phyloP scores from a whole-genome alignment of 2,329 filamentous ascomycete genomes.

The Tolypocladium sp. region DNA sequence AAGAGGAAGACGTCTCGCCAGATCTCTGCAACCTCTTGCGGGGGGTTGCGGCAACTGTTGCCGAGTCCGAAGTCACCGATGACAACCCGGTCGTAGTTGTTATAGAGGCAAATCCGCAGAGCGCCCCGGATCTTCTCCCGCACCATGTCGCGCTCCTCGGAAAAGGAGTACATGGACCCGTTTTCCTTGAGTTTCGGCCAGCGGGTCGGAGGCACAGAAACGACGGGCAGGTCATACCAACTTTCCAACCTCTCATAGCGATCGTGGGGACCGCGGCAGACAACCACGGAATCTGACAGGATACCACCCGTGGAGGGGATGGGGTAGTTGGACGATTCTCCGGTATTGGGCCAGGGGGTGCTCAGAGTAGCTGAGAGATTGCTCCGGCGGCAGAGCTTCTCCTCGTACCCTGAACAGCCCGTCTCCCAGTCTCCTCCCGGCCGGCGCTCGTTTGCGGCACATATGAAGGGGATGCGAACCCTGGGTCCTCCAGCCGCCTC shows the following conservation, averaged over 20 bases:
- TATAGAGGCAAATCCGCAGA: constrained; percentile 58
- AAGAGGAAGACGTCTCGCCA: constrained; percentile 58
- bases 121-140: constrained; percentile 63
- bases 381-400: constrained; percentile 65
- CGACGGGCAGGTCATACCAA: constrained; percentile 57
- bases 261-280: constrained; percentile 63
- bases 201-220: constrained; percentile 63
- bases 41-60: constrained; percentile 55
- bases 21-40: constrained; percentile 53
- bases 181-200: constrained; percentile 64
- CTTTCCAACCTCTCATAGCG: constrained; percentile 47
- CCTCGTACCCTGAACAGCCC: constrained; percentile 40
- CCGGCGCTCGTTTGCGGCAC: constrained; percentile 66
- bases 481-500: constrained; percentile 20
- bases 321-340: constrained; percentile 51
- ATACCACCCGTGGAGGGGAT: constrained; percentile 62
- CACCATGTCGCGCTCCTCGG: constrained; percentile 61
- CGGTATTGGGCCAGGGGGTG: constrained; percentile 45
- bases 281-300: constrained; percentile 60
- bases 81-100: constrained; percentile 47
- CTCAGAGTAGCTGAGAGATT: constrained; percentile 62
- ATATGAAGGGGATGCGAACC: constrained; percentile 54
- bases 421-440: constrained; percentile 76
- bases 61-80: constrained; percentile 58
- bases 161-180: constrained; percentile 63